These are phyloP conservation scores for Phialemonium atrogriseum DNA, from an alignment of 2,329 filamentous ascomycete species.

Conservation along the genomic window DNA sequence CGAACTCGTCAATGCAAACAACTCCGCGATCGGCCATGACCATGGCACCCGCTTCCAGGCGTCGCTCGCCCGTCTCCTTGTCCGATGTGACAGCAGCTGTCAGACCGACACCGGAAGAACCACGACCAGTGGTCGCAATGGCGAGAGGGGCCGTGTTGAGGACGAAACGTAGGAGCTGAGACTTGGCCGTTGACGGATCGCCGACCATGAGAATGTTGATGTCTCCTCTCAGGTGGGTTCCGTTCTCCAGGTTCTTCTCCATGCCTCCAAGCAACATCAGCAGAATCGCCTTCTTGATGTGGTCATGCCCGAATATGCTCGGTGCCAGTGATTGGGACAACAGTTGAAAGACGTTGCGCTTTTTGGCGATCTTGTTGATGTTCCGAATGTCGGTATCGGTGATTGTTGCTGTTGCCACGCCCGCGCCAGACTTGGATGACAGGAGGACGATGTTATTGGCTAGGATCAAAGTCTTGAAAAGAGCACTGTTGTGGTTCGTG, in stretches of 20 bases:
- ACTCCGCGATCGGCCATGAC: slow-evolving; percentile 94
- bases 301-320: slow-evolving; percentile 93
- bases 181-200: slow-evolving; percentile 96
- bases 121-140: slow-evolving; percentile 93
- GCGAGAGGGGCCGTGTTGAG: slow-evolving; percentile 93
- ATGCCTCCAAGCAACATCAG: slow-evolving; percentile 92
- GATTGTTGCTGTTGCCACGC: slow-evolving; percentile 83
- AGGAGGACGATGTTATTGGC: slow-evolving; percentile 93
- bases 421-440: slow-evolving; percentile 92
- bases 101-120: slow-evolving; percentile 94
- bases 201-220: slow-evolving; percentile 99
- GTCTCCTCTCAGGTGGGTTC: slow-evolving; percentile 93
- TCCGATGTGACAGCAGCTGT: slow-evolving; percentile 94
- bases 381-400: slow-evolving; percentile 97
- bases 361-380: slow-evolving; percentile 96
- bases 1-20: slow-evolving; percentile 98
- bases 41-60: slow-evolving; percentile 96
- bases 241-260: slow-evolving; percentile 98
- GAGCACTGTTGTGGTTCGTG: slow-evolving; percentile 78
- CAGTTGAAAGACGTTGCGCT: slow-evolving; percentile 85
- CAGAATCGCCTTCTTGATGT: slow-evolving; percentile 96
- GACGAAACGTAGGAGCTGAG: slow-evolving; percentile 93
- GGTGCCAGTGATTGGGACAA: slow-evolving; percentile 91
- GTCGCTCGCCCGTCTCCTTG: slow-evolving; percentile 92
- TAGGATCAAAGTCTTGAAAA: slow-evolving; percentile 89